Conservation (phyloP, 495 filamentous ascomycete genomes). For the Lasiosphaeris hirsuta region DNA sequence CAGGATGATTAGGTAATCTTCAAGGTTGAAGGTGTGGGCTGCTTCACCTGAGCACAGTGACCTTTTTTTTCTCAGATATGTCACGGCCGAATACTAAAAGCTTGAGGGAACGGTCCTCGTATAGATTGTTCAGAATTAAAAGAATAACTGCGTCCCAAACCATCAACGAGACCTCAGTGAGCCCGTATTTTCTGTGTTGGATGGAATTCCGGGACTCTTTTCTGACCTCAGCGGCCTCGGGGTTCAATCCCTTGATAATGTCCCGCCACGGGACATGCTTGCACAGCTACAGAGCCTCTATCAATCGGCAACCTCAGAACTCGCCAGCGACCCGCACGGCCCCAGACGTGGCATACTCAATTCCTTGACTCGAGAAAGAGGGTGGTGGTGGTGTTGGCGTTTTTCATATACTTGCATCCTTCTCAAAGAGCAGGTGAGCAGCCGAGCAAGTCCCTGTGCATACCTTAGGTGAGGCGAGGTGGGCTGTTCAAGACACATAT, state of each 20-base stretch:
- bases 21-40: too few species aligned
- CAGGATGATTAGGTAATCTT: not conserved
- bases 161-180: not conserved
- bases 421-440: not conserved
- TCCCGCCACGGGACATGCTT: too few species aligned
- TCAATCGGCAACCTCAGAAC: too few species aligned
- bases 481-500: slow-evolving; percentile 5
- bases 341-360: too few species aligned
- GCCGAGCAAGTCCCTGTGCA: not conserved
- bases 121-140: not conserved
- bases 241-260: not conserved
- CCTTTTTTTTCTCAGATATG: not conserved
- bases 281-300: too few species aligned
- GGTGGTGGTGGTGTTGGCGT: not conserved
- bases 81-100: not conserved
- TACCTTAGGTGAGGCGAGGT: not conserved
- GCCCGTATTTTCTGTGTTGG: not conserved
- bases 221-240: slow-evolving; percentile 1
- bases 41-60: too few species aligned
- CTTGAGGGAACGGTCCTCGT: too few species aligned
- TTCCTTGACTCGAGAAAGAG: too few species aligned
- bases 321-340: too few species aligned
- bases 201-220: not conserved
- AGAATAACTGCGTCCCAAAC: not conserved
- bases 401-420: not conserved